Evolutionary conservation across 305 asterid genomes (phyloP).

Genomic region (Vinca major): DNA sequence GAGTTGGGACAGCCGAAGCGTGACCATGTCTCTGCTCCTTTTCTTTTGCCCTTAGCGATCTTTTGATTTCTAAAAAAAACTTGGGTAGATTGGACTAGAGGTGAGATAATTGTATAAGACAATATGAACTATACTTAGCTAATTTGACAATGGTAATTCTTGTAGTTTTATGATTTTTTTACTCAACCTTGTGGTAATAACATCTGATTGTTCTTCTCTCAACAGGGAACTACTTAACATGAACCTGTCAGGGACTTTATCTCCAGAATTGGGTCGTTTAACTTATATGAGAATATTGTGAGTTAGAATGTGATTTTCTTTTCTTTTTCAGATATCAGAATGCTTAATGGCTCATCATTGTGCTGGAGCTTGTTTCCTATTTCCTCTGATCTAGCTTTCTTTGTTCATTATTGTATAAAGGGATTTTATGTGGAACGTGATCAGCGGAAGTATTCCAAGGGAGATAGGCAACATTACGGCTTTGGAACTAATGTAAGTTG

Average conservation of each 20-base stretch:
- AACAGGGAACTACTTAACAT: conserved; percentile 45
- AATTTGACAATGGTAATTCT: neutral
- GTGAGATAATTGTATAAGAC: neutral
- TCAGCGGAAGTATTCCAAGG: conserved; percentile 77
- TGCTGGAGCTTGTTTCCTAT: neutral
- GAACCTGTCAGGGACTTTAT: conserved; percentile 61
- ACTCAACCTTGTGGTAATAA: neutral
- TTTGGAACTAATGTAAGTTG: conserved; percentile 61
- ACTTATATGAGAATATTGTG: conserved; percentile 59
- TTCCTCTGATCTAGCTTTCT: conserved; percentile 12
- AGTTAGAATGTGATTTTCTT: conserved; percentile 19
- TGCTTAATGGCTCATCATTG: neutral
- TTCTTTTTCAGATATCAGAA: neutral
- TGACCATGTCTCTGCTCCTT: too few species aligned
- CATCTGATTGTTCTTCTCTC: conserved; percentile 11
- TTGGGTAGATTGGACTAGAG: conserved; percentile 8
- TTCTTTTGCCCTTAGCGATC: neutral
- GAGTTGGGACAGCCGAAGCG: too few species aligned
- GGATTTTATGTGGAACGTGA: conserved; percentile 86
- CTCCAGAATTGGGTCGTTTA: conserved; percentile 67
- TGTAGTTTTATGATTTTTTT: neutral
- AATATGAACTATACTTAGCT: neutral
- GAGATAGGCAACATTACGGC: conserved; percentile 66
- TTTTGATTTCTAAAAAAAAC: neutral
- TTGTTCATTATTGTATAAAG: conserved; percentile 26